These are phyloP conservation scores for Wickerhamomyces rabaulensis DNA, from an alignment of 805 yeast genomes.

Conservation along the genomic window DNA sequence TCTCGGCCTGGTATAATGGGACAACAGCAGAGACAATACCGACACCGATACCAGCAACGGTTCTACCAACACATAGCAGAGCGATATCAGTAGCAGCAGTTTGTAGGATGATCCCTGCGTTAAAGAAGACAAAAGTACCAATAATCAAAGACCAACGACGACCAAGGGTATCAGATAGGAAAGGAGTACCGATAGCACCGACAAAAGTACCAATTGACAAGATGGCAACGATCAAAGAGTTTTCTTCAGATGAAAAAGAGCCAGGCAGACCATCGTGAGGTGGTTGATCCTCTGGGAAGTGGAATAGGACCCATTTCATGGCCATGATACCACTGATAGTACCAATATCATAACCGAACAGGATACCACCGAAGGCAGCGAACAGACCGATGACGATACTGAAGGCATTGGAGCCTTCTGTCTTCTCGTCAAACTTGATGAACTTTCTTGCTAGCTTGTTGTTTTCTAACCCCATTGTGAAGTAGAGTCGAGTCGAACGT, in stretches of 20 bases:
- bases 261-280: constrained; percentile 29
- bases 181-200: constrained; percentile 60
- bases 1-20: constrained; percentile 73
- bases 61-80: constrained; percentile 59
- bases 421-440: constrained; percentile 40
- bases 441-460: constrained; percentile 32
- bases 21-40: constrained; percentile 69
- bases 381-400: constrained; percentile 51
- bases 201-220: constrained; percentile 64
- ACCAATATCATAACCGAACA: constrained; percentile 67
- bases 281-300: constrained; percentile 33
- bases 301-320: constrained; percentile 45
- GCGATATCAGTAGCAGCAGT: constrained; percentile 38
- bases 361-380: constrained; percentile 62
- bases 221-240: constrained; percentile 59
- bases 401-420: constrained; percentile 40
- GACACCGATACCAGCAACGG: constrained; percentile 65
- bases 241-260: constrained; percentile 38
- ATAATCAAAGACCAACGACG: constrained; percentile 43
- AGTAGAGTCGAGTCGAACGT: neutral
- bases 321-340: constrained; percentile 60
- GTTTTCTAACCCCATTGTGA: constrained; percentile 9
- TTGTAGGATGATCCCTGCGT: constrained; percentile 47
- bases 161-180: constrained; percentile 47
- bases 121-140: constrained; percentile 39